Conservation (phyloP, 768 basidiomycete species). For the Suillus luteus region DNA sequence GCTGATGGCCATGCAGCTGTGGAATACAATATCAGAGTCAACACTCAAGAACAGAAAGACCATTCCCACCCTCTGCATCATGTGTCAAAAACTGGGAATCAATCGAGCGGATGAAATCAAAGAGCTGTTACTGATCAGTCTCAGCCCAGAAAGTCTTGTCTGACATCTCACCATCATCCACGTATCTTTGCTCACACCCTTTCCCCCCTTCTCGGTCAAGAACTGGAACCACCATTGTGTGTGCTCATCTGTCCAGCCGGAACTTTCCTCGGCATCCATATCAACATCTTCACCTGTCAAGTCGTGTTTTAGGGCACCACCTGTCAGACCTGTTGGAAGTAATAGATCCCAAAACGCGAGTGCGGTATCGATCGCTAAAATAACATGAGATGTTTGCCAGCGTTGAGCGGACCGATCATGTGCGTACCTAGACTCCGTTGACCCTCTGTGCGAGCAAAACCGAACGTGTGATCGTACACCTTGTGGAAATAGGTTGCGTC, state of each 20-base stretch:
- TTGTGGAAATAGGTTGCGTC: conserved; percentile 72
- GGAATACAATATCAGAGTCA: conserved; percentile 17
- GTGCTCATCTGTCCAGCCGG: conserved; percentile 65
- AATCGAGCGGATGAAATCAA: conserved; percentile 75
- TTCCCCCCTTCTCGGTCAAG: conserved; percentile 58
- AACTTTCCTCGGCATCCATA: conserved; percentile 42
- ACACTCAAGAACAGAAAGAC: conserved; percentile 17
- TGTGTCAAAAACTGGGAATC: conserved; percentile 73
- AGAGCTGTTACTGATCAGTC: conserved; percentile 50
- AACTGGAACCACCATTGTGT: conserved; percentile 81
- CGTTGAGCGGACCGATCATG: background rate
- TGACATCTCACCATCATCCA: conserved; percentile 71
- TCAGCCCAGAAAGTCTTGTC: conserved; percentile 9
- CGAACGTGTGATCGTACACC: conserved; percentile 82
- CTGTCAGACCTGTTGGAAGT: conserved; percentile 67
- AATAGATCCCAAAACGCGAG: conserved; percentile 79
- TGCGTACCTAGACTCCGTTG: conserved; percentile 76
- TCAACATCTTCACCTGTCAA: conserved; percentile 47
- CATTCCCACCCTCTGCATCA: conserved; percentile 65
- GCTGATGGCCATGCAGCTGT: conserved; percentile 85
- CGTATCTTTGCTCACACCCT: conserved; percentile 86
- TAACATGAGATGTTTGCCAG: background rate
- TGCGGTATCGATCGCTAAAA: conserved; percentile 66
- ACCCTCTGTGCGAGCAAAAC: conserved; percentile 73
- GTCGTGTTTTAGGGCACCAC: conserved; percentile 58